Base-by-base conservation (phyloP, 148 eudicot species). In the Cornus controversa region DNA sequence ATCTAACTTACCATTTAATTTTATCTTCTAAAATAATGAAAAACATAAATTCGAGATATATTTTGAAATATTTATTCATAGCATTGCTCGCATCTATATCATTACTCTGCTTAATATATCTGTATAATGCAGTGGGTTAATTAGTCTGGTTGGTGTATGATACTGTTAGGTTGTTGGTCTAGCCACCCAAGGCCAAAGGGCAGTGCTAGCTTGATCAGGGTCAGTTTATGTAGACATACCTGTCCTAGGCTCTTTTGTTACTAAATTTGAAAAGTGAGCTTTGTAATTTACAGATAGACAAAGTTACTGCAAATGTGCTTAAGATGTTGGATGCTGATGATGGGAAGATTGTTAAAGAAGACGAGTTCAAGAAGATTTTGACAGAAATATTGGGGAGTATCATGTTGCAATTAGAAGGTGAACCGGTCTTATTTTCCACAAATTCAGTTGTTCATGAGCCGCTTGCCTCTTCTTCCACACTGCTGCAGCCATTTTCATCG, bases 371-470 rank as follows among this genome's bases (percentile, higher is more conserved):
- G 91, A 95, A 90, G 89, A 27, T 91, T 6, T 67, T 95, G 74
- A 68, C 84, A 45, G 92, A 95, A 80, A 82, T 88, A 10, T 78
- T 95, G 67, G 97, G 97, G 69, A 89, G 94, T 66, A 80, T 91
- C 1, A 91, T 93, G 99, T 71, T 90, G 80, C 96, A 95, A 37
- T 79, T 95, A 75, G 90, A 91, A 77, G 94, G 91, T 31, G 86
- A 84, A 40, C 91, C 93, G 0, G 80, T 95, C 23, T 85, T 97
- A 0, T 79, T 93, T 20, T 89, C 91, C 8, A 79, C 90, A 25
- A 89, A 93, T 79, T 90, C 99, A 9, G 94, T 93, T 24, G 97
- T 93, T 13, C 97, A 95, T n/a, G 99, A 91, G 83, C 93, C 99
- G 10, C 80, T 90, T 11, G 87, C 91, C n/a, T 83, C 94, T 68